Base-by-base conservation (phyloP, 768 basidiomycete species). In the Boletus vermiculosoides region DNA sequence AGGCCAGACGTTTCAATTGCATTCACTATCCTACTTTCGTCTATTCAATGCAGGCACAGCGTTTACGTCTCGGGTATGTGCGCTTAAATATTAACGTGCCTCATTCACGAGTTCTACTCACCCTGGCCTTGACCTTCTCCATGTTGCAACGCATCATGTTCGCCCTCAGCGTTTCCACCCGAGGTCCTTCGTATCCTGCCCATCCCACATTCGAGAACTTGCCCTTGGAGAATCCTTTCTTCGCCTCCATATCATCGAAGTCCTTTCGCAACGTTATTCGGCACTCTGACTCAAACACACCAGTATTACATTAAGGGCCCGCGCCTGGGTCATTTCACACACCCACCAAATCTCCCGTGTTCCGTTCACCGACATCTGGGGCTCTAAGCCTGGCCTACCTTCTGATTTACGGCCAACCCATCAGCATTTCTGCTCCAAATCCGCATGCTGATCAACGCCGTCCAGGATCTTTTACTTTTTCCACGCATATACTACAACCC, bases 401-500 rank as follows among this genome's bases (percentile, higher is more conserved):
- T 31, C 42, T 33, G 50, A 46, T 51, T 25, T 53, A 45, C 15
- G 31, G 22, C 41, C 46, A 41, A 39, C 39, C n/a, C 9, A 37
- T 59, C 52, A 16, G 37, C 31, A 53, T 45, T 45, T 45, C 45
- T 23, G 31, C 37, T 42, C 23, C 33, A 34, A 49, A 20, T 34
- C 20, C n/a, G 34, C 41, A 44, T 45, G 25, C 46, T 45, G 20
- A 47, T 53, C 54, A 42, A 42, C 16, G n/a, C 20, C 12, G 28
- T 42, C 46, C 34, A 50, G 37, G 45, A 51, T 28, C 20, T 46
- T 45, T 44, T 41, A 48, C 31, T 52, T 25, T 50, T 56, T 65
- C 39, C 47, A 52, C 41, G 23, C 39, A 55, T 36, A 44, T 58
- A 16, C 46, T 25, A 40, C 45, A 45, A 39, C 54, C 61, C 59